Base-by-base conservation (phyloP, 805 yeast species). In the Wickerhamomyces rabaulensis region DNA sequence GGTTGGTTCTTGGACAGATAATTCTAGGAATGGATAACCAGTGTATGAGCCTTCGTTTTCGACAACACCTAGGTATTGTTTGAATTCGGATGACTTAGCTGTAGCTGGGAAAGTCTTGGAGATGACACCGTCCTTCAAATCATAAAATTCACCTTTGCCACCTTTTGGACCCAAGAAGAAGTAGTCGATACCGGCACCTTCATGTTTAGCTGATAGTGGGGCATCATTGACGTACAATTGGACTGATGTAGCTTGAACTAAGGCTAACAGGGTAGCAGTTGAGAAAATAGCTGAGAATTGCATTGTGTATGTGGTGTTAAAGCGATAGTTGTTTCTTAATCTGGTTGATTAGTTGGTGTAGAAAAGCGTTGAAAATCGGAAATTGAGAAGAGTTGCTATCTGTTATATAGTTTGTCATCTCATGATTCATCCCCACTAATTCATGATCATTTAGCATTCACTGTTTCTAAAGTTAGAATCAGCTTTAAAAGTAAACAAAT, bases 111-210 rank as follows among this genome's bases (percentile, higher is more conserved):
- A 39, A 22, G 17, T 23, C 16, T 39, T 23, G 36, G 44, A 53
- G 21, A 54, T 46, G n/a, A 21, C 9, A n/a, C 52, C 52, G 3
- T 22, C 16, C n/a, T 13, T n/a, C 2, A 29, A 9, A 5, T 38
- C 37, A 20, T 53, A 48, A 20, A 17, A 49, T 10, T 19, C 19
- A 16, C 46, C 44, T 9, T 17, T 25, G 35, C 47, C 44, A n/a
- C 52, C 48, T 25, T 23, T 20, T 2, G 13, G n/a, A 8, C 59
- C 57, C 6, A 53, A 45, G 41, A 43, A 49, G 33, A 53, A 44
- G 38, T 50, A 55, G 43, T 55, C 50, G 43, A 53, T 45, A 16
- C 51, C 59, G 19, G 59, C 57, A 41, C 59, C 56, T 43, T 55
- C 59, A 26, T 53, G 58, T 35, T 43, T 38, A 41, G 52, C 43